These are phyloP conservation scores for Austroboletus novae-zelandiae DNA, from an alignment of 1,284 basidiomycete species.

Conservation along the genomic window DNA sequence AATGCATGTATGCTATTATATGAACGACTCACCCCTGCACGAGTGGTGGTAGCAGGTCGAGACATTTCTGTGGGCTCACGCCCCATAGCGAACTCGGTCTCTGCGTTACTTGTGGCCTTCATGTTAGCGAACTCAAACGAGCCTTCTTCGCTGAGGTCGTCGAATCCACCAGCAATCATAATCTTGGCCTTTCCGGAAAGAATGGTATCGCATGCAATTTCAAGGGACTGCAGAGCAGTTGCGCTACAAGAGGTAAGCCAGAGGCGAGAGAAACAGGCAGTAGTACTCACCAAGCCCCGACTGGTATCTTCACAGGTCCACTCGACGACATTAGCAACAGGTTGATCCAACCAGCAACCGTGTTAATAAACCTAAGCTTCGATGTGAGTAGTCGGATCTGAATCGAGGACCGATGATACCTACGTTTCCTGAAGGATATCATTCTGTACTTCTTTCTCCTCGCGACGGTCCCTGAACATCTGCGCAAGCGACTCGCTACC, in stretches of 20 bases:
- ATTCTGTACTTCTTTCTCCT: constrained; percentile 97
- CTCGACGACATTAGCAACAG: constrained; percentile 90
- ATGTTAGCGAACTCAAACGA: constrained; percentile 99
- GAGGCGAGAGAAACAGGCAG: not conserved
- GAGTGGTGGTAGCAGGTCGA: constrained; percentile 93
- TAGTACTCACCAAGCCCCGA: constrained; percentile 85
- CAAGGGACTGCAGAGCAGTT: constrained; percentile 95
- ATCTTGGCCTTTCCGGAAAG: constrained; percentile 96
- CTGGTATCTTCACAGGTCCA: constrained; percentile 98
- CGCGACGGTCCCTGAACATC: constrained; percentile 99
- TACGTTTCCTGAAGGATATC: constrained; percentile 98
- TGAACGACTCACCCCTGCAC: constrained; percentile 69
- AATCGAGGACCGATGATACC: constrained; percentile 26
- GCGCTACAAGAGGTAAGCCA: constrained; percentile 53
- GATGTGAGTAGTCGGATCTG: constrained; percentile 16
- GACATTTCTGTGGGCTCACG: constrained; percentile 99
- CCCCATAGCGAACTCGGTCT: constrained; percentile 97
- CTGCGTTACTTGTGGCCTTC: constrained; percentile 98
- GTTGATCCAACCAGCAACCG: constrained; percentile 97
- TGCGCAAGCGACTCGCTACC: constrained; percentile 85
- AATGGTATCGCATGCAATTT: constrained; percentile 97
- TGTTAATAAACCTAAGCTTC: constrained; percentile 84
- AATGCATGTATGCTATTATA: constrained; percentile 1
- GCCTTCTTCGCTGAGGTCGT: constrained; percentile 96
- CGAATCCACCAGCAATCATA: constrained; percentile 98